Evolutionary conservation across 371 early-diverging fungal genomes (phyloP).

Genomic region (Gilbertella persicaria): DNA sequence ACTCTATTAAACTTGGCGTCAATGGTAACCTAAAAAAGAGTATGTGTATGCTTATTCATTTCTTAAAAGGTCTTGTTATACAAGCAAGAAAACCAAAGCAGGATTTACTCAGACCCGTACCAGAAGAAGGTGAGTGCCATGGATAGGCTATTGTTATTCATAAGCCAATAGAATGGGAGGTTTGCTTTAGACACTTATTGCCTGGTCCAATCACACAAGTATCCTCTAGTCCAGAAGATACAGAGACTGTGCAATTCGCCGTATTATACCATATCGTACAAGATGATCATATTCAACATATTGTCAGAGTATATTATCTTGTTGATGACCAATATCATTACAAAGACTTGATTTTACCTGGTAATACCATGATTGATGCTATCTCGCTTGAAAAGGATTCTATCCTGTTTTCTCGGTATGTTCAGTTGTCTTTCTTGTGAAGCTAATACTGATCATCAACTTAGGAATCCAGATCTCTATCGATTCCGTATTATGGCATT

Average conservation of each 20-base stretch:
- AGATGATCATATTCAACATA: constrained; percentile 32
- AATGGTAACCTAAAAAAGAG: constrained; percentile 12
- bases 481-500: constrained; percentile 34
- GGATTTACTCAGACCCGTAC: constrained; percentile 5
- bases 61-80: constrained; percentile 15
- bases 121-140: constrained; percentile 8
- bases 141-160: not conserved
- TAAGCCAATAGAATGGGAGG: constrained; percentile 25
- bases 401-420: constrained; percentile 41
- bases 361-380: constrained; percentile 35
- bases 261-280: constrained; percentile 40
- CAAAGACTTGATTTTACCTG: constrained; percentile 42
- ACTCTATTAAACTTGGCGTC: constrained; percentile 18
- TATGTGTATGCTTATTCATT: not conserved
- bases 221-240: constrained; percentile 16
- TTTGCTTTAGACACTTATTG: constrained; percentile 30
- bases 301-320: constrained; percentile 42
- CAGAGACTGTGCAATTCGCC: constrained; percentile 23
- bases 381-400: constrained; percentile 39
- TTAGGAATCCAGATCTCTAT: constrained; percentile 47
- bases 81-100: constrained; percentile 18
- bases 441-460: not conserved
- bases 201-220: constrained; percentile 31
- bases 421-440: not conserved
- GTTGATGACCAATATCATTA: constrained; percentile 14